Evolutionary conservation across 345 rosid species (phyloP).

Genomic region (Syzygium jambos): DNA sequence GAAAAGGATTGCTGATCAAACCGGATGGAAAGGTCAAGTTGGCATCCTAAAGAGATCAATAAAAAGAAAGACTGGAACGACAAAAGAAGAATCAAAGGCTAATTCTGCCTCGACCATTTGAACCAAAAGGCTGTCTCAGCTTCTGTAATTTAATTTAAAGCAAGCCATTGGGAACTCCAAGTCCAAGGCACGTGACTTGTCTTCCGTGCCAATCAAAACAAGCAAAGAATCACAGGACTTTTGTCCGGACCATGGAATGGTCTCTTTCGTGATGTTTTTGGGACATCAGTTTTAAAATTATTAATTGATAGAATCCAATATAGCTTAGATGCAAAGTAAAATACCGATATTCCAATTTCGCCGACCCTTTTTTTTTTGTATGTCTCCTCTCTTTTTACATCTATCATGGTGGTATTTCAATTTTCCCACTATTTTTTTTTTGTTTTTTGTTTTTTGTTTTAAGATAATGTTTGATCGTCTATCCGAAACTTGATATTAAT

Average conservation of each 20-base stretch:
- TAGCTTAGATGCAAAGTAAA: background rate
- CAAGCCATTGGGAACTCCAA: background rate
- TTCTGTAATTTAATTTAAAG: too few relatives aligned
- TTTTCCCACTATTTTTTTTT: accelerated
- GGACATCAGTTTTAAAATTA: too few relatives aligned
- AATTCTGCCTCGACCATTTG: background rate
- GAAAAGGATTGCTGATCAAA: background rate
- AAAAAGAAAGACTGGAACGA: background rate
- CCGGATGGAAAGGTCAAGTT: background rate
- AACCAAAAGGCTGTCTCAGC: background rate
- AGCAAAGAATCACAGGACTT: background rate
- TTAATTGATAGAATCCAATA: background rate
- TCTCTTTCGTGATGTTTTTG: background rate
- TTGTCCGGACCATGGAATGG: background rate
- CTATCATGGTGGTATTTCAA: background rate
- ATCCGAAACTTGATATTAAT: background rate
- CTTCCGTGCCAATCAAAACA: background rate
- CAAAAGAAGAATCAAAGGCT: background rate
- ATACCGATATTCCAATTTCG: background rate
- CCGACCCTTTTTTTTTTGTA: background rate
- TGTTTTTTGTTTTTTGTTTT: accelerated
- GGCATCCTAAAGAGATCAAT: background rate
- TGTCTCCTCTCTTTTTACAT: background rate
- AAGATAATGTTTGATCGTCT: too few relatives aligned
- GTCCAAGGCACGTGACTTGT: background rate